Percentiles rank a stretch among this genome's conserved stretches.
phyloP scores from a whole-genome alignment of 495 filamentous ascomycete genomes.

The Trypethelium eluteriae region DNA sequence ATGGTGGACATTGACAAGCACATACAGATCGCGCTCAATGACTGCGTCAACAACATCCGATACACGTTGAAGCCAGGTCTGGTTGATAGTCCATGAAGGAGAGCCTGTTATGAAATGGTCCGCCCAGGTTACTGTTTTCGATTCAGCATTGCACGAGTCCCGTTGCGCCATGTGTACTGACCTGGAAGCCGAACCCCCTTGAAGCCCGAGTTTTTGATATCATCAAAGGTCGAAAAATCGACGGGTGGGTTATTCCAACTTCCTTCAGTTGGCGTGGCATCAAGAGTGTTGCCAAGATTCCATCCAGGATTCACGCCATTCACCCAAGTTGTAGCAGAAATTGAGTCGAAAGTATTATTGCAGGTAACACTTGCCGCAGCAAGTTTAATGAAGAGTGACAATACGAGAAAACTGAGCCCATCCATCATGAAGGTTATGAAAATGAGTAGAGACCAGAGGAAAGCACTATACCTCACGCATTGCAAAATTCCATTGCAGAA shows the following conservation, averaged over 20 bases:
- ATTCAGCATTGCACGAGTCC: constrained; percentile 14
- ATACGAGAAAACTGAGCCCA: background rate
- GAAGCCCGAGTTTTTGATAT: constrained; percentile 49
- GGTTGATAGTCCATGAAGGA: constrained; percentile 48
- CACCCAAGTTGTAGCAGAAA: constrained; percentile 37
- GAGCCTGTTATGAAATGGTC: constrained; percentile 48
- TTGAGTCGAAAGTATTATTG: constrained; percentile 30
- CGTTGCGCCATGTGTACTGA: constrained; percentile 18
- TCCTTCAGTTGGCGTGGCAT: constrained; percentile 51
- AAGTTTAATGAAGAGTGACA: background rate
- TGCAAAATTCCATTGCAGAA: too few relatives aligned
- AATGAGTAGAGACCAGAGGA: background rate
- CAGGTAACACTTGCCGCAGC: background rate
- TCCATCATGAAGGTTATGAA: background rate
- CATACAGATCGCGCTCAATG: constrained; percentile 45
- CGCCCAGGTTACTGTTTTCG: constrained; percentile 47
- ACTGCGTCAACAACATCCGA: constrained; percentile 52
- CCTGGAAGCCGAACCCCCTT: constrained; percentile 54
- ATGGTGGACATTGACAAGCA: constrained; percentile 54
- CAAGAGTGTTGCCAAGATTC: constrained; percentile 50
- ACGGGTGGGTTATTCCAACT: constrained; percentile 53
- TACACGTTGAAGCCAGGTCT: constrained; percentile 52
- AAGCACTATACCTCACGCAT: too few relatives aligned
- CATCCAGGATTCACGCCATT: constrained; percentile 38
- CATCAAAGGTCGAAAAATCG: constrained; percentile 42